Evolutionary conservation across 441 rosid species (phyloP), one percentile per base, ranked within the genome.

Genomic region (Mallotus japonicus): DNA sequence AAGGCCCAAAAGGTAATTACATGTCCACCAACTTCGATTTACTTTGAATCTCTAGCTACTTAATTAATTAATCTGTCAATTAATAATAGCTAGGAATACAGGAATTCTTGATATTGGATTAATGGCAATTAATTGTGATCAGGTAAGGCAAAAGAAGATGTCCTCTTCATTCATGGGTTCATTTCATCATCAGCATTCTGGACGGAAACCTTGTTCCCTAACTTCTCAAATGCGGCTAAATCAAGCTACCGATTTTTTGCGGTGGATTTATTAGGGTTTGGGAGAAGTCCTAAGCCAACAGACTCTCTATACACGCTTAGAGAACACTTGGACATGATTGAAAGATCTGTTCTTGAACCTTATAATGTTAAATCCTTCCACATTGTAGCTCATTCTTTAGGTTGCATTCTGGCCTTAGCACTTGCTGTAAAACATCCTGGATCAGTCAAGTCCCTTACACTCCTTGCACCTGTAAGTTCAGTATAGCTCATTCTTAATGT

Each of bases 361-460:
- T 77, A 91, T 84, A 76, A 85, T 22, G 96, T 95, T 24, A 88
- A 85, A 83, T 88, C 96, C 46, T 91, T 92, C 83, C 99, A 95
- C 85, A 85, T 95, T 50, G 99, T 95, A 60, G 99, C 99, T 69
- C 99, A 95, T 78, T 95, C 99, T 57, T 81, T 95, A 70, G 99
- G 99, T 53, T 95, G 99, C 90, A 90, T 95, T 78, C 79, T 95
- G 81, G 99, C 98, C 34, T 87, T 95, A 20, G 92, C 91, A 0
- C 88, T 95, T 0, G 97, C 99, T 0, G 96, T 90, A 8, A 92
- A 82, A 80, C 88, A 89, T 70, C 88, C 93, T 0, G 82, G 77
- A 54, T 84, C 92, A 37, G 81, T 95, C 83, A 92, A 91, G 83
- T 91, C 99, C 22, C 90, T 95, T 6, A 92, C 99, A 54, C 85